Percentiles rank a stretch among this genome's conserved stretches.
Conservation (phyloP, 768 basidiomycete species). For the Podaxis sp. region DNA sequence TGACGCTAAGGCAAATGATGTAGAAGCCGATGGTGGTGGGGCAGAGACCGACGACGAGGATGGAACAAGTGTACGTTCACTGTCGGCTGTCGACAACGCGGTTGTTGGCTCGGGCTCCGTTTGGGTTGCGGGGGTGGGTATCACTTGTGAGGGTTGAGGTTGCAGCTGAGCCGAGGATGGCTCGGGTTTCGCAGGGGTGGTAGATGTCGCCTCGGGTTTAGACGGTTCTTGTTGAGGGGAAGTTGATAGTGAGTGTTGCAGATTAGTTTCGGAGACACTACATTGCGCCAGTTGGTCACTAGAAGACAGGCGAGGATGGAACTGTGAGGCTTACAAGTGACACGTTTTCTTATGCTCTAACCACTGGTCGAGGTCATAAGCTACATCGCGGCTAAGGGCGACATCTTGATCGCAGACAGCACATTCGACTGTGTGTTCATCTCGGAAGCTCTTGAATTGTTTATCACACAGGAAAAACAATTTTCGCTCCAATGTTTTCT, state of each 20-base stretch:
- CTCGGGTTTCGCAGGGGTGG: background rate
- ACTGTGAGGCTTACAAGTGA: conserved; percentile 24
- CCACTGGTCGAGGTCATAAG: conserved; percentile 64
- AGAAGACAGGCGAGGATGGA: conserved; percentile 6
- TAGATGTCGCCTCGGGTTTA: background rate
- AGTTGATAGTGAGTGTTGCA: background rate
- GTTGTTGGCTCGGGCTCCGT: background rate
- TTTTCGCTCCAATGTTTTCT: conserved; percentile 63
- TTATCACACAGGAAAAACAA: conserved; percentile 63
- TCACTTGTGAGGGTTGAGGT: background rate
- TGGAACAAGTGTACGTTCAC: conserved; percentile 11
- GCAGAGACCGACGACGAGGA: conserved; percentile 11
- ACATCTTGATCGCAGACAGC: conserved; percentile 47
- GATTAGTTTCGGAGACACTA: background rate
- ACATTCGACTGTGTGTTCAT: conserved; percentile 49
- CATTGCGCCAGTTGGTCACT: background rate
- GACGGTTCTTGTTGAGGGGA: background rate
- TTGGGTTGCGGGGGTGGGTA: background rate
- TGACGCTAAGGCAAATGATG: conserved; percentile 25
- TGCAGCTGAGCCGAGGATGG: background rate
- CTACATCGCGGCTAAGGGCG: conserved; percentile 44
- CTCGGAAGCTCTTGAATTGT: conserved; percentile 49
- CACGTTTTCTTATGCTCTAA: conserved; percentile 60
- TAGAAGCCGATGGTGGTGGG: conserved; percentile 3
- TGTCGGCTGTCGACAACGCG: conserved; percentile 4